These are phyloP conservation scores for Penicillium roqueforti DNA, from an alignment of 495 filamentous ascomycete species.

Conservation along the genomic window DNA sequence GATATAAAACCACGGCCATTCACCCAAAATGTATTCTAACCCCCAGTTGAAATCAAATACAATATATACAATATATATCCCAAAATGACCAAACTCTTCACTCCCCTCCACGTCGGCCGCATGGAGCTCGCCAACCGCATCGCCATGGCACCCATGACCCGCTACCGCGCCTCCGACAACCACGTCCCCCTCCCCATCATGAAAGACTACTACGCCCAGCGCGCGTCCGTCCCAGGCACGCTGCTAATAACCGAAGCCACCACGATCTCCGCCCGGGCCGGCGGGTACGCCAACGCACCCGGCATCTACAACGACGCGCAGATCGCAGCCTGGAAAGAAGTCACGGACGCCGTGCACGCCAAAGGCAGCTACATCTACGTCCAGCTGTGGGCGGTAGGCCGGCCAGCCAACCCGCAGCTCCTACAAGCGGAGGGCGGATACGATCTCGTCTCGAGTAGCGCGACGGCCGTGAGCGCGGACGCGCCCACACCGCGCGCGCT, in stretches of 20 bases:
- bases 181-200: conserved; percentile 37
- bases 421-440: conserved; percentile 30
- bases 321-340: conserved; percentile 55
- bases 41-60: background rate
- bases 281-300: conserved; percentile 52
- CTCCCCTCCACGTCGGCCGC: conserved; percentile 45
- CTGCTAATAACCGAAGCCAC: conserved; percentile 59
- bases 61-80: too few species aligned
- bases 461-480: conserved; percentile 35
- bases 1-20: background rate
- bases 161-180: conserved; percentile 45
- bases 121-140: conserved; percentile 47
- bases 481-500: conserved; percentile 43
- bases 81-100: conserved; percentile 44
- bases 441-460: conserved; percentile 48
- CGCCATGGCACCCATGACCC: conserved; percentile 48
- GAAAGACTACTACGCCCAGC: conserved; percentile 51
- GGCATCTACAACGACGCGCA: conserved; percentile 62
- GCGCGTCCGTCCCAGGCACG: conserved; percentile 45
- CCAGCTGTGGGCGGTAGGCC: conserved; percentile 67
- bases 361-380: conserved; percentile 59
- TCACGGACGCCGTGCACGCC: conserved; percentile 64
- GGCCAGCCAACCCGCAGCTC: conserved; percentile 43
- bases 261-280: conserved; percentile 53
- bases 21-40: background rate